Conservation (phyloP, 2,329 filamentous ascomycete genomes). For the Alternaria burnsii region DNA sequence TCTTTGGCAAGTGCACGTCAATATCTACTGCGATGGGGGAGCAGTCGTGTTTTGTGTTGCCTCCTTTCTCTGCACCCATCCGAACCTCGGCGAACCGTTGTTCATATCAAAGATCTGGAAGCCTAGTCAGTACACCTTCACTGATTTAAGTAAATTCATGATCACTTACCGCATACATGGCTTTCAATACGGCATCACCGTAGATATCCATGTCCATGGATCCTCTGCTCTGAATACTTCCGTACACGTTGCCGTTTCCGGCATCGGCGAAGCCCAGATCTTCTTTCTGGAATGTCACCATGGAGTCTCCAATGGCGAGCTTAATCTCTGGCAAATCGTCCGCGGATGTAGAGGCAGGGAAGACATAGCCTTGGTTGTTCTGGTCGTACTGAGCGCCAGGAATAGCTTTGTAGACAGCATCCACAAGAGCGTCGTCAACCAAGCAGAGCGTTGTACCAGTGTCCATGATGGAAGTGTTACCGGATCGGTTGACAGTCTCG, state of each 20-base stretch:
- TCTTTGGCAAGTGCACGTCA: not conserved
- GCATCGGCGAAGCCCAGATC: conserved; percentile 37
- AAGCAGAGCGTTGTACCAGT: conserved; percentile 74
- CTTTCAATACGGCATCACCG: conserved; percentile 34
- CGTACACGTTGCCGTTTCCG: conserved; percentile 32
- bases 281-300: conserved; percentile 34
- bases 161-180: conserved; percentile 32
- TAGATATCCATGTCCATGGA: conserved; percentile 35
- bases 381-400: conserved; percentile 59
- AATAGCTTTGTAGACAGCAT: conserved; percentile 68
- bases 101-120: conserved; percentile 35
- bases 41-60: conserved; percentile 24
- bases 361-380: conserved; percentile 62
- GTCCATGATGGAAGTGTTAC: conserved; percentile 64
- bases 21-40: conserved; percentile 21
- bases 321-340: conserved; percentile 25
- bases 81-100: conserved; percentile 29
- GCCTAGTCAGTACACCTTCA: not conserved
- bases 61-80: conserved; percentile 34
- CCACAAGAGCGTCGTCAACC: conserved; percentile 62
- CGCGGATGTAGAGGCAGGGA: conserved; percentile 53
- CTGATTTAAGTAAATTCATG: not conserved
- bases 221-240: conserved; percentile 33
- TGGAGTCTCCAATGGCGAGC: conserved; percentile 31
- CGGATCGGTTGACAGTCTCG: conserved; percentile 38